Evolutionary conservation across 2,329 filamentous ascomycete species (phyloP).

Genomic region (Truncatella angustata): DNA sequence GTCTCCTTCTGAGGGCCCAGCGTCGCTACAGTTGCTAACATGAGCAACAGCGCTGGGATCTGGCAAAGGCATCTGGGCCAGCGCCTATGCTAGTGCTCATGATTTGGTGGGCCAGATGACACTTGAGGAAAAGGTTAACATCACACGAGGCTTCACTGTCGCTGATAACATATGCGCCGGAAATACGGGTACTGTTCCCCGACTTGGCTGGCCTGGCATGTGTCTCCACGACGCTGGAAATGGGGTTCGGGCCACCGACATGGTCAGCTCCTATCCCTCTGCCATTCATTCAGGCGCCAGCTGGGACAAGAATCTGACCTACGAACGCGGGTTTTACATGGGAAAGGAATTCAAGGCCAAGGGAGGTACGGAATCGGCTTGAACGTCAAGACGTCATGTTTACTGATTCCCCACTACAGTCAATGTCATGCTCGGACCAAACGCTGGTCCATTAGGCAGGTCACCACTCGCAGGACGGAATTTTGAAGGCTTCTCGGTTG

Average conservation of each 20-base stretch:
- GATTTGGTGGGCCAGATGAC: slow-evolving; percentile 61
- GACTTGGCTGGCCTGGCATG: slow-evolving; percentile 44
- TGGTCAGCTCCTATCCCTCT: slow-evolving; percentile 47
- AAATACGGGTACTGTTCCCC: slow-evolving; percentile 43
- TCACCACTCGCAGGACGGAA: slow-evolving; percentile 66
- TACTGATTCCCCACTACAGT: slow-evolving; percentile 19
- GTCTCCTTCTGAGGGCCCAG: slow-evolving; percentile 6
- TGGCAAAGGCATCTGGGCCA: slow-evolving; percentile 46
- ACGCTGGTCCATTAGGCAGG: slow-evolving; percentile 68
- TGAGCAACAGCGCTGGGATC: slow-evolving; percentile 26
- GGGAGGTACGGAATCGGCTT: slow-evolving; percentile 31
- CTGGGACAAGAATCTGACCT: slow-evolving; percentile 55
- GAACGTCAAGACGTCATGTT: neutral
- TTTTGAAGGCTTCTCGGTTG: slow-evolving; percentile 64
- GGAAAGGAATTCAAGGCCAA: slow-evolving; percentile 56
- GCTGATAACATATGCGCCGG: slow-evolving; percentile 51
- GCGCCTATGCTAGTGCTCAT: slow-evolving; percentile 57
- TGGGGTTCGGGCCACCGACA: slow-evolving; percentile 45
- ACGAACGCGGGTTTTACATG: slow-evolving; percentile 50
- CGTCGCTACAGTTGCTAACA: neutral
- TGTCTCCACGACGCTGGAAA: slow-evolving; percentile 51
- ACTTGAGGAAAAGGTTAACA: slow-evolving; percentile 60
- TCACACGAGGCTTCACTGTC: slow-evolving; percentile 38
- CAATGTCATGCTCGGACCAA: slow-evolving; percentile 64
- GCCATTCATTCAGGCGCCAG: slow-evolving; percentile 46